Evolutionary conservation across 495 filamentous ascomycete genomes (phyloP).

Genomic region (Penicillium pulvis): DNA sequence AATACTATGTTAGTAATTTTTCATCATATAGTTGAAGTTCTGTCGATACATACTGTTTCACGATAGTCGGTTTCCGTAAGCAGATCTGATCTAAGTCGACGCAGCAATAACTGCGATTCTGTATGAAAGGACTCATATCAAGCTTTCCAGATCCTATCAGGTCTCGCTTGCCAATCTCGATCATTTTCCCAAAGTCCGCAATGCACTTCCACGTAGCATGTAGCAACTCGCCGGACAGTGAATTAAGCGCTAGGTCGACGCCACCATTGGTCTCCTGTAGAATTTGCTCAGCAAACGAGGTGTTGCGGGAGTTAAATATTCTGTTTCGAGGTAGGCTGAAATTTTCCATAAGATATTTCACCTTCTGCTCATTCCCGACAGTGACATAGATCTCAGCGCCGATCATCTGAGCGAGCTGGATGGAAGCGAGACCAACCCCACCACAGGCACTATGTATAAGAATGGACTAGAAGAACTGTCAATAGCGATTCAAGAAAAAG

Average conservation of each 20-base stretch:
- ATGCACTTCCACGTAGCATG: constrained; percentile 27
- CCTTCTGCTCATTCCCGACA: constrained; percentile 44
- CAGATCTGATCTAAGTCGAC: constrained; percentile 21
- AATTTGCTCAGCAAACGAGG: constrained; percentile 8
- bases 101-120: constrained; percentile 27
- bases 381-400: constrained; percentile 27
- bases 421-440: constrained; percentile 29
- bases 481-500: no score
- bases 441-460: constrained; percentile 28
- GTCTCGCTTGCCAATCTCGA: constrained; percentile 37
- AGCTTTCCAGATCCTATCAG: constrained; percentile 30
- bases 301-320: constrained; percentile 18
- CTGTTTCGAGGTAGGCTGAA: constrained; percentile 19
- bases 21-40: not conserved
- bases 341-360: constrained; percentile 24
- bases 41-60: constrained; percentile 11
- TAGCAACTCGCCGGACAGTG: constrained; percentile 26
- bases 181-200: constrained; percentile 32
- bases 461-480: not conserved
- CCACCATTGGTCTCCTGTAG: constrained; percentile 14
- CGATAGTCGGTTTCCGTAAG: not conserved
- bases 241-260: constrained; percentile 30
- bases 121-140: constrained; percentile 37
- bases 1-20: no score
- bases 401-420: constrained; percentile 23